Percentiles rank a stretch among this genome's conserved stretches.
These are phyloP conservation scores for Paecilomyces sp. DNA, from an alignment of 2,329 filamentous ascomycete genomes.

Conservation along the genomic window DNA sequence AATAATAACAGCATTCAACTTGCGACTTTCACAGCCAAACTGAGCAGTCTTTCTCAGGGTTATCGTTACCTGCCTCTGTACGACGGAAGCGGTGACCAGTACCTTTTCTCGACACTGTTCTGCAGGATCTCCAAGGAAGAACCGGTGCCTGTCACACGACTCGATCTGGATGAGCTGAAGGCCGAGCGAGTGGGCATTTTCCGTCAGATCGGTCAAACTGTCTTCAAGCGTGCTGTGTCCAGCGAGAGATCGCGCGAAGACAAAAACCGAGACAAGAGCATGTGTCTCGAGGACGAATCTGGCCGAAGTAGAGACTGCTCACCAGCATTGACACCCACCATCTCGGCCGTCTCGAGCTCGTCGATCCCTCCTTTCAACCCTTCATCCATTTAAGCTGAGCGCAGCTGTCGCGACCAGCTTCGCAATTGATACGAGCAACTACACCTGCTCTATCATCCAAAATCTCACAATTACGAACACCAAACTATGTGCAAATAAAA, in stretches of 20 bases:
- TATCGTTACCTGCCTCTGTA: slow-evolving; percentile 88
- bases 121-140: slow-evolving; percentile 70
- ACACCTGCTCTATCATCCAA: neutral
- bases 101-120: slow-evolving; percentile 90
- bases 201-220: slow-evolving; percentile 35
- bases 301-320: slow-evolving; percentile 21
- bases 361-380: slow-evolving; percentile 18
- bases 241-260: slow-evolving; percentile 30
- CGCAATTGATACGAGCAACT: neutral
- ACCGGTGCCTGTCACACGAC: slow-evolving; percentile 34
- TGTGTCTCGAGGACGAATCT: slow-evolving; percentile 20
- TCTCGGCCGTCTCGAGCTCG: slow-evolving; percentile 28
- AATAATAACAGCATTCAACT: slow-evolving; percentile 58
- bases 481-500: slow-evolving; percentile 11
- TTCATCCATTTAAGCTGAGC: neutral
- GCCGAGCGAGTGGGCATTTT: slow-evolving; percentile 35
- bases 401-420: neutral
- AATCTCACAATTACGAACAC: neutral
- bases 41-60: slow-evolving; percentile 80
- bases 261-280: slow-evolving; percentile 19
- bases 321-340: slow-evolving; percentile 26
- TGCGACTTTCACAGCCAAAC: slow-evolving; percentile 87
- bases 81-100: slow-evolving; percentile 83
- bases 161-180: slow-evolving; percentile 31
- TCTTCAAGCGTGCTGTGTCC: slow-evolving; percentile 37